Base-by-base conservation (phyloP, 352 stramenopile species). In the Phytopythium vexans region DNA sequence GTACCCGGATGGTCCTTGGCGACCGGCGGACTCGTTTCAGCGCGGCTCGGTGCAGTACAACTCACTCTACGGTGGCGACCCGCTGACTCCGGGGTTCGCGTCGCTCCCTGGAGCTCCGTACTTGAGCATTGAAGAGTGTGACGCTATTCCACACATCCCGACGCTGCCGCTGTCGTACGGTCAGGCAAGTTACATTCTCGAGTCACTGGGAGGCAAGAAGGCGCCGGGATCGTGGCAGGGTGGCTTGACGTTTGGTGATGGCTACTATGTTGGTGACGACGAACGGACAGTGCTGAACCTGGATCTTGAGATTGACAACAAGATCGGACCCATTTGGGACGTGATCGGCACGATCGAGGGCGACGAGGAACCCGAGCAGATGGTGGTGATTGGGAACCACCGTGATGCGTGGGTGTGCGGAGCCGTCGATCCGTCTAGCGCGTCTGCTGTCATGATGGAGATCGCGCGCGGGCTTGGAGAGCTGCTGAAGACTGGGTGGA, bases 331-430 rank as follows among this genome's bases (percentile, higher is more conserved):
- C 8, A 89, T 97, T 47, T 93, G 86, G 82, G 92, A 97, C 54
- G 86, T 96, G 9, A 86, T 97, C 33, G 85, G 77, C 35, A 85
- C 69, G 68, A 89, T 96, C 53, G 57, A 82, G 8, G 83, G 77
- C 11, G 39, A 44, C 0, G 56, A 64, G 6, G 57, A 76, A 12
- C 64, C 79, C 0, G 78, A 90, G 16, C 64, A 86, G 54, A 75
- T 74, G n/a, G 70, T 94, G 11, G 21, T 95, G 33, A 64, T 94
- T 37, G 81, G 83, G 32, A 96, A 95, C 64, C 86, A 95, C 59
- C 75, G 86, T 32, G 86, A 96, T 58, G 85, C 81, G 4, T 96
- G 86, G 86, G 78, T 95, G 1, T 94, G 85, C 42, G 86, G 85
- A 7, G 86, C 82, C 0, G 71, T 80, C 6, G 86, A 96, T 55